phyloP scores from a whole-genome alignment of 2,329 filamentous ascomycete genomes.

The Trichoderma polysporum region DNA sequence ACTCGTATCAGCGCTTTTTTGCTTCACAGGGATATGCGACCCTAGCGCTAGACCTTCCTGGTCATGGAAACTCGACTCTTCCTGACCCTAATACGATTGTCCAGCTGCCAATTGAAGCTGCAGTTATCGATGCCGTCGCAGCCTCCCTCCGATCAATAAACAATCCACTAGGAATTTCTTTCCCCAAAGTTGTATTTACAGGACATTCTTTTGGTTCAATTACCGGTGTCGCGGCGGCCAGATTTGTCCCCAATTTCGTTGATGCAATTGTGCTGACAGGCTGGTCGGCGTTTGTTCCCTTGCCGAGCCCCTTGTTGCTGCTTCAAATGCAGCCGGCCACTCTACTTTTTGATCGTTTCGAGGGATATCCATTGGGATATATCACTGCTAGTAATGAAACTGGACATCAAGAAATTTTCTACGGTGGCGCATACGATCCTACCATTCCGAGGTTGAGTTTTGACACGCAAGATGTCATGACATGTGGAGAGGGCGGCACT shows the following conservation, averaged over 20 bases:
- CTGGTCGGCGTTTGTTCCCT: constrained; percentile 1
- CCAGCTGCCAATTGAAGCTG: background rate
- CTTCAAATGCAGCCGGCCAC: constrained; percentile 1
- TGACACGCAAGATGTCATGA: background rate
- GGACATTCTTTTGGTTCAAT: constrained; percentile 5
- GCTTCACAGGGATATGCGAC: constrained; percentile 3
- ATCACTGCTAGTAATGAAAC: background rate
- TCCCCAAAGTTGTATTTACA: background rate
- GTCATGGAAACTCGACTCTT: background rate
- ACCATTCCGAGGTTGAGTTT: background rate
- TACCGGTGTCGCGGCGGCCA: background rate
- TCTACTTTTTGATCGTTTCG: background rate
- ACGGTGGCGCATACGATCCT: background rate
- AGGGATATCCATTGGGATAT: background rate
- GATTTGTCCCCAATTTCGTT: background rate
- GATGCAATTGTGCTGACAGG: background rate
- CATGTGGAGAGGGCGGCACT: constrained; percentile 3
- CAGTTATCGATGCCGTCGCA: background rate
- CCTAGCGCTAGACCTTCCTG: background rate
- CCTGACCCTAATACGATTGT: background rate
- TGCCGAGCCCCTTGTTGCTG: background rate
- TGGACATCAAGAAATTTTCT: background rate
- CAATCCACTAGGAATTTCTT: background rate
- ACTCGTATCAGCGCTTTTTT: constrained; percentile 2
- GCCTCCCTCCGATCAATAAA: background rate